Evolutionary conservation across 208 protist species (phyloP).

Genomic region (Acanthamoeba royreba): DNA sequence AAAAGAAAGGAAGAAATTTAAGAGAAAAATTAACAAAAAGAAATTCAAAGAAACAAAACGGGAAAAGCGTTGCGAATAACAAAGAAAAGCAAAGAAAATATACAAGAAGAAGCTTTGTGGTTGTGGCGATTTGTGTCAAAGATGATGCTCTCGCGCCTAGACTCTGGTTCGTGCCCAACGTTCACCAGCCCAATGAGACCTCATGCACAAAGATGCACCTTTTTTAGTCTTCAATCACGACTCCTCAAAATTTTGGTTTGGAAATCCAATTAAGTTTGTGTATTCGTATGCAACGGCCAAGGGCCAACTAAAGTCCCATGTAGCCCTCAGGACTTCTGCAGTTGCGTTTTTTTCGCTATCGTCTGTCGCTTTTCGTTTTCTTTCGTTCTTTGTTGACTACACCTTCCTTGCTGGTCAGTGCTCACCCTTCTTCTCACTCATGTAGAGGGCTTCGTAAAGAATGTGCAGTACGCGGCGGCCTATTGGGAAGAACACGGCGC

Average conservation of each 20-base stretch:
- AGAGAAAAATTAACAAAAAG: neutral
- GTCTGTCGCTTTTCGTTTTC: neutral
- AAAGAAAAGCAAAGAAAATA: no score
- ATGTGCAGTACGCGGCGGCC: neutral
- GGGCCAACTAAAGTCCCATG: neutral
- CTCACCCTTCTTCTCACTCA: neutral
- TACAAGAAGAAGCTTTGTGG: no score
- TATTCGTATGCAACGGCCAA: neutral
- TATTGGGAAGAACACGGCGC: constrained; percentile 13
- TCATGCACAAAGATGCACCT: no score
- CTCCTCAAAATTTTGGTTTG: no score
- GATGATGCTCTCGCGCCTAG: neutral
- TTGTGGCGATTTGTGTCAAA: no score
- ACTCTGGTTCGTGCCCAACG: no score
- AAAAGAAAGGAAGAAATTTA: neutral
- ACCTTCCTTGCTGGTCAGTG: neutral
- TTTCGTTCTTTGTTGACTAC: neutral
- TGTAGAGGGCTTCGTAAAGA: constrained; percentile 37
- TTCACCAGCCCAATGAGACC: no score
- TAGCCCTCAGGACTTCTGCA: neutral
- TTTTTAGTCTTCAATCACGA: neutral
- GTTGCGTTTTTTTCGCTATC: neutral
- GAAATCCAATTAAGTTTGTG: no score
- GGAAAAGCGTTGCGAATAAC: no score
- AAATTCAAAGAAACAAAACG: no score